Evolutionary conservation across 768 basidiomycete species (phyloP), one percentile per base, ranked within the genome.

Genomic region (Suillus tomentosus): DNA sequence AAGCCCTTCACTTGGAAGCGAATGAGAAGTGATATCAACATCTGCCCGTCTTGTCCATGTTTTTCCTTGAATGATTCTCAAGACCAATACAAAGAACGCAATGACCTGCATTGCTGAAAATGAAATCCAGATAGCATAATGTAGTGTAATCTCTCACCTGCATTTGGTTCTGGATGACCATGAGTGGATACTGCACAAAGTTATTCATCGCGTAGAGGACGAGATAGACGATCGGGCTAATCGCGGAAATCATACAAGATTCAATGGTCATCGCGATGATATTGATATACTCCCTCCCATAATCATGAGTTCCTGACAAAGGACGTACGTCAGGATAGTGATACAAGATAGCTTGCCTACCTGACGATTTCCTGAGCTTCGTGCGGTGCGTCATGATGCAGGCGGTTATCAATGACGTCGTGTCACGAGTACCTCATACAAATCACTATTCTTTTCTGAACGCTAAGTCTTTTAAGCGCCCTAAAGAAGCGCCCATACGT

Each of bases 161-260:
- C 34, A 64, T 60, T 54, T 62, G 63, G 31, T 34, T 42, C 45
- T 50, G 51, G 17, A 60, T 39, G 34, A 11, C 47, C n/a, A 64
- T 37, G 61, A 64, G 62, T 7, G 60, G 45, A 51, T 54, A 64
- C 36, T 64, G 63, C 54, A 54, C 15, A 9, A 60, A 60, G 11
- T 37, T 24, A 42, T 64, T 22, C 27, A 22, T 45, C 15, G 43
- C 22, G 36, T 64, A 54, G 31, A 51, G 43, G 48, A 53, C 13
- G 5, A 64, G 50, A 60, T 62, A 64, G 34, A 64, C 3, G 31
- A 61, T 24, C 17, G 63, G 51, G 60, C 60, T 42, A n/a, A 64
- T 47, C 47, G 61, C 48, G 19, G 48, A 64, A 40, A 64, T 51
- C 13, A 47, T 60, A 24, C 60, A 62, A 36, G 48, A 64, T 34